Percentiles rank a stretch among this genome's conserved stretches.
phyloP scores from a whole-genome alignment of 192 early-diverging fungal genomes.

The Coemansia sp. region DNA sequence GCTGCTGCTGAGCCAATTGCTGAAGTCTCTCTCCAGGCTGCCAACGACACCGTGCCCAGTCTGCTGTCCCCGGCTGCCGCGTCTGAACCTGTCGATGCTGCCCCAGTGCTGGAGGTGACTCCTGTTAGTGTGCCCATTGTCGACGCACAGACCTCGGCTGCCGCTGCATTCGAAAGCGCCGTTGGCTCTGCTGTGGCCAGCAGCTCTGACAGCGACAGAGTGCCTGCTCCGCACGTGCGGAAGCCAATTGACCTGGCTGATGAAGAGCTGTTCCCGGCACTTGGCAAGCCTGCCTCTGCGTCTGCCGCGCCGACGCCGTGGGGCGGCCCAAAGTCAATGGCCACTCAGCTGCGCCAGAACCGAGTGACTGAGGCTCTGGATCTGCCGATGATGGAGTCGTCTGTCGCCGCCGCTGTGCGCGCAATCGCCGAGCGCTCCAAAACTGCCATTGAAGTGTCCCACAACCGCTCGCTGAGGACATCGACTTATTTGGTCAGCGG shows the following conservation, averaged over 20 bases:
- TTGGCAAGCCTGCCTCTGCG: slow-evolving; percentile 59
- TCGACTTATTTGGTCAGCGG: slow-evolving; percentile 87
- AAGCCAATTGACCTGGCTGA: slow-evolving; percentile 32
- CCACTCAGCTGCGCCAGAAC: slow-evolving; percentile 38
- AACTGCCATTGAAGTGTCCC: slow-evolving; percentile 83
- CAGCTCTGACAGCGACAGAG: slow-evolving; percentile 13
- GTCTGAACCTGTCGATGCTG: neutral
- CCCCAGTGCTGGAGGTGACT: neutral
- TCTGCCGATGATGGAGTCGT: slow-evolving; percentile 42
- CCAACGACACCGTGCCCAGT: neutral
- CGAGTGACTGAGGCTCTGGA: slow-evolving; percentile 60
- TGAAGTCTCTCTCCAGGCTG: neutral
- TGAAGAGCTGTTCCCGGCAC: slow-evolving; percentile 72
- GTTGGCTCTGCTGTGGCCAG: slow-evolving; percentile 42
- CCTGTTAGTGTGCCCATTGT: neutral
- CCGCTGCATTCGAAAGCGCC: slow-evolving; percentile 31
- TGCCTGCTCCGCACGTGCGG: neutral
- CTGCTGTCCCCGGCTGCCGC: neutral
- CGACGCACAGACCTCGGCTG: slow-evolving; percentile 13
- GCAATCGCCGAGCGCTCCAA: slow-evolving; percentile 64
- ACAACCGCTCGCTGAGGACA: slow-evolving; percentile 65
- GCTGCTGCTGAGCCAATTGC: neutral
- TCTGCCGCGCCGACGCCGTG: slow-evolving; percentile 37
- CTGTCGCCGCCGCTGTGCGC: slow-evolving; percentile 59
- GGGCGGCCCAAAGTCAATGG: slow-evolving; percentile 31